Base-by-base conservation (phyloP, 805 yeast genomes). In the Metschnikowia rubicola region DNA sequence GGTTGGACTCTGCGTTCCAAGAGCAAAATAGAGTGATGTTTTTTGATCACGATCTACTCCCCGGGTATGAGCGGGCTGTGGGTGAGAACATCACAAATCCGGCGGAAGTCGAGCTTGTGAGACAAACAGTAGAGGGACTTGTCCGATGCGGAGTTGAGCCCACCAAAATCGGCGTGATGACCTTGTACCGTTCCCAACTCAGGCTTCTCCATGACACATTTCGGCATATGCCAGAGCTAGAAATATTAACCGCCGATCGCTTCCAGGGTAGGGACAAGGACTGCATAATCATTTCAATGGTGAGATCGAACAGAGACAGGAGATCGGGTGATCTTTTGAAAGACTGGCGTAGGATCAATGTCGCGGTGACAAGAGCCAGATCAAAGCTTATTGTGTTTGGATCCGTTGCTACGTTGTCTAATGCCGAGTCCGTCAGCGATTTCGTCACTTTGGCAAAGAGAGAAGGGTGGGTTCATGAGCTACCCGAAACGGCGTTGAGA, bases 231-330 rank as follows among this genome's bases (percentile, higher is more conserved):
- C 62, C 68, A 8, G 77, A 71, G 0, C 66, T 94, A 30, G 98
- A 94, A 55, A 75, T 88, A 30, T 70, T 92, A 47, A 94, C 99
- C 0, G 98, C 97, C 0, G 99, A 94, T 65, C 88, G 86, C 60
- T 92, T 86, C 59, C 99, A 94, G 67, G 99, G 99, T 0, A 76
- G 97, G 46, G 99, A 94, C 65, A 94, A 92, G 59, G 92, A 88
- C 30, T 87, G 96, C 60, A 80, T 94, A 12, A 81, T 94, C 7
- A 87, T 94, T 2, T 92, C 98, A 0, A 70, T 94, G 56, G 99
- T 94, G 3, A 72, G 96, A 41, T 84, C 96, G 4, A 90, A 91
- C 62, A 73, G 71, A 1, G 77, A 77, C 17, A 70, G 74, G 9
- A 74, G 72, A 35, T 83, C 87, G 1, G 98, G 98, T 0, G 86